Evolutionary conservation across 495 filamentous ascomycete species (phyloP).

Genomic region (Pyrenula massariospora): DNA sequence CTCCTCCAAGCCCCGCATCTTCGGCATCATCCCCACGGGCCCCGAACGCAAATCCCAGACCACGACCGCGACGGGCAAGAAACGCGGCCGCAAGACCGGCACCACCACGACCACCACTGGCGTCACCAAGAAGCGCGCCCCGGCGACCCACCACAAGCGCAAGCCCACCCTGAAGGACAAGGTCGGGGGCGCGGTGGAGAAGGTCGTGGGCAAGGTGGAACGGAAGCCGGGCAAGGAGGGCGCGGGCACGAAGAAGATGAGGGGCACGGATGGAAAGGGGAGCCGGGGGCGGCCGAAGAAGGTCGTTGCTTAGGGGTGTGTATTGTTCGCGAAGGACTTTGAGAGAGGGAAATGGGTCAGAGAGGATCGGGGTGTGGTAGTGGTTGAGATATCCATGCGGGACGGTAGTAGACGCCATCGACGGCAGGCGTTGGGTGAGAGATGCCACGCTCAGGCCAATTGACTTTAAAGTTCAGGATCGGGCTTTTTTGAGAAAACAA

Average conservation of each 20-base stretch:
- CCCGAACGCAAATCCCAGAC: conserved; percentile 7
- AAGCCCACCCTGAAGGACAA: conserved; percentile 8
- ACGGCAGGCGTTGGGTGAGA: too few species aligned
- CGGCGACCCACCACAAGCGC: conserved; percentile 7
- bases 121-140: conserved; percentile 3
- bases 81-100: conserved; percentile 14
- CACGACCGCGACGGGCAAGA: conserved; percentile 6
- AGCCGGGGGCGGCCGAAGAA: not conserved
- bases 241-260: conserved; percentile 24
- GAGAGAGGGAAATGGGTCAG: too few species aligned
- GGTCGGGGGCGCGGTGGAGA: conserved; percentile 11
- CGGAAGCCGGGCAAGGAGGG: conserved; percentile 16
- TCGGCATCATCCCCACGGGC: conserved; percentile 4
- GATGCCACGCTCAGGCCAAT: too few species aligned
- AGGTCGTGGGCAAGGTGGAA: conserved; percentile 8
- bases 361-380: too few species aligned
- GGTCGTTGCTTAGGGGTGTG: not conserved
- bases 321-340: too few species aligned
- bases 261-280: conserved; percentile 17
- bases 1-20: not conserved
- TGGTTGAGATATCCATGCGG: too few species aligned
- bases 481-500: not conserved
- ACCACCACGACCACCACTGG: conserved; percentile 7
- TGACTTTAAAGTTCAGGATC: too few species aligned
- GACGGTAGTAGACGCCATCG: too few species aligned